Base-by-base conservation (phyloP, 345 rosid species). In the Lagerstroemia speciosa region DNA sequence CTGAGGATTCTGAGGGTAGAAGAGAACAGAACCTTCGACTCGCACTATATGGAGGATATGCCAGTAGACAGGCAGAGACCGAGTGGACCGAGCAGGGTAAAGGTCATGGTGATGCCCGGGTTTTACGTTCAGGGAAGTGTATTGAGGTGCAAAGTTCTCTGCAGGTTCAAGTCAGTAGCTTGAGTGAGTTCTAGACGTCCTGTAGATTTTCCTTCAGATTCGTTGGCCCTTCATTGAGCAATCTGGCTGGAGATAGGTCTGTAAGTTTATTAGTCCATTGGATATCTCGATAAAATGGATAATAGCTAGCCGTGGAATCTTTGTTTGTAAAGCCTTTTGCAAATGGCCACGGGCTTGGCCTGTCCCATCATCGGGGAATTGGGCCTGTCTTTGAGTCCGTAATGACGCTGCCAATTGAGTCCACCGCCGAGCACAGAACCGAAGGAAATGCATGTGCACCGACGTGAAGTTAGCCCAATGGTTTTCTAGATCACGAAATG, bases 21-120 rank as follows among this genome's bases (percentile, higher is more conserved):
- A 34, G 93, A 91, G 33, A 85, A 82, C 69, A 83, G 89, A 65
- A 81, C 68, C 69, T 91, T 85, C 66, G 97, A 94, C 72, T 64
- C 83, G 15, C 82, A 79, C 72, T 91, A 76, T 78, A 94, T 94
- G 99, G 99, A 94, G 67, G 99, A 94, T 68, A 77, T 94, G 82
- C 68, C 78, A 45, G 67, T 73, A 73, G 98, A 91, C 67, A 80
- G 84, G 76, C 92, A 87, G 68, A 86, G 73, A 36, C 61, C 79
- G 16, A 73, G 72, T 11, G 82, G 88, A 67, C 76, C 78, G 8
- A 81, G 77, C 65, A 27, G 82, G 73, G 93, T 91, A 55, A 94
- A 91, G 89, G 79, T 86, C 75, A 91, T 89, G 99, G 96, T 91
- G 48, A 88, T 88, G 89, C 99, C 97, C 0, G 96, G 97, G 19